phyloP scores from a whole-genome alignment of 371 early-diverging fungal genomes.

The Catenaria anguillulae region DNA sequence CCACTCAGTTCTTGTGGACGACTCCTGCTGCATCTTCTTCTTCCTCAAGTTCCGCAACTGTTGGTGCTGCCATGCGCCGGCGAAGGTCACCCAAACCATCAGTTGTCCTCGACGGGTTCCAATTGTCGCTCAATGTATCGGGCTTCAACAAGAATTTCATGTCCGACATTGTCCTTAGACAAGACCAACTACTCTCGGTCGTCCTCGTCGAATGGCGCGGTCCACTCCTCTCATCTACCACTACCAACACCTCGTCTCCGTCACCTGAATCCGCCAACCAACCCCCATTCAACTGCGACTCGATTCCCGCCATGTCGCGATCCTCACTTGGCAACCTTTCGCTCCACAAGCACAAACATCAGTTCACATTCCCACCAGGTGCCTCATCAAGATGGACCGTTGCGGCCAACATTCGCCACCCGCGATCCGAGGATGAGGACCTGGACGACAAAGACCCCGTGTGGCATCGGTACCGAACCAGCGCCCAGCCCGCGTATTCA shows the following conservation, averaged over 20 bases:
- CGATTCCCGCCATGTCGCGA: neutral
- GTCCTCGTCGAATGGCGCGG: neutral
- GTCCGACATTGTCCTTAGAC: neutral
- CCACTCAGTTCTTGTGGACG: neutral
- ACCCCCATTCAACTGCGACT: neutral
- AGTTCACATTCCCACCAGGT: neutral
- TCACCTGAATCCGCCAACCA: no score
- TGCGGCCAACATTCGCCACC: neutral
- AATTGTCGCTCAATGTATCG: neutral
- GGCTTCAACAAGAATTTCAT: neutral
- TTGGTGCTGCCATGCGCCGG: no score
- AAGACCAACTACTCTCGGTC: neutral
- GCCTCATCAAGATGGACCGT: neutral
- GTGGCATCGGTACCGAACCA: neutral
- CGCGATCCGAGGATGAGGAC: neutral
- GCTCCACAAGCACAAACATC: neutral
- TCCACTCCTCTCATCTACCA: neutral
- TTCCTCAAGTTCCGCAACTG: no score
- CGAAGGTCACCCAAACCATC: no score
- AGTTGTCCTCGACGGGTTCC: no score
- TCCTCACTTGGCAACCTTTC: neutral
- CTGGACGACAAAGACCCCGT: neutral
- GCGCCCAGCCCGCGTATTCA: no score
- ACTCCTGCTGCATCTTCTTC: no score
- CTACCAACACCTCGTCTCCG: no score